These are phyloP conservation scores for Globisporangium cederbergense DNA, from an alignment of 352 stramenopile genomes.

Conservation along the genomic window DNA sequence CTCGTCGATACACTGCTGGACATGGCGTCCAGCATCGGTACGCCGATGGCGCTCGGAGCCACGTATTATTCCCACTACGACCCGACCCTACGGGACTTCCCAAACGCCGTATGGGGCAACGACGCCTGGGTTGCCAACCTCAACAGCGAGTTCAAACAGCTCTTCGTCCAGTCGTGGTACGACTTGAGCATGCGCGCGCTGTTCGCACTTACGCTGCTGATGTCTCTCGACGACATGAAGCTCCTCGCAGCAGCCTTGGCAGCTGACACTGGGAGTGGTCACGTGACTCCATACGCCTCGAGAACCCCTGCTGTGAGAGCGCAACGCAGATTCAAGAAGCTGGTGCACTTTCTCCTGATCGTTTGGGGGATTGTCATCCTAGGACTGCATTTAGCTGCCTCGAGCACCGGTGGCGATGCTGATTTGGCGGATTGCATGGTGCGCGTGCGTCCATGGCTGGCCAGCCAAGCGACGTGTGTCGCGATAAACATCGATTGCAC, in stretches of 20 bases:
- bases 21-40: conserved; percentile 5
- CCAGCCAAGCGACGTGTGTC: neutral
- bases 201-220: conserved; percentile 5
- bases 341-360: neutral
- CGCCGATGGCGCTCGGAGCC: neutral
- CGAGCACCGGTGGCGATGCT: neutral
- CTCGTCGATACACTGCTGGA: conserved; percentile 9
- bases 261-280: neutral
- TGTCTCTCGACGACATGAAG: conserved; percentile 16
- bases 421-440: neutral
- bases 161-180: conserved; percentile 12
- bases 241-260: neutral
- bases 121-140: conserved; percentile 9
- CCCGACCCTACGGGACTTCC: neutral
- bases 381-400: neutral
- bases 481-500: neutral
- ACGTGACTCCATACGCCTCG: neutral
- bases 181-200: conserved; percentile 10
- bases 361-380: neutral
- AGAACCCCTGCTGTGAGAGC: neutral
- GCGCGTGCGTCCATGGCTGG: neutral
- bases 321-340: neutral
- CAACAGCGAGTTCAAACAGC: conserved; percentile 12
- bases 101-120: neutral
- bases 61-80: conserved; percentile 4